Percentiles rank a stretch among this genome's conserved stretches.
These are phyloP conservation scores for Tylopilus subfusipes DNA, from an alignment of 768 basidiomycete species.

Conservation along the genomic window DNA sequence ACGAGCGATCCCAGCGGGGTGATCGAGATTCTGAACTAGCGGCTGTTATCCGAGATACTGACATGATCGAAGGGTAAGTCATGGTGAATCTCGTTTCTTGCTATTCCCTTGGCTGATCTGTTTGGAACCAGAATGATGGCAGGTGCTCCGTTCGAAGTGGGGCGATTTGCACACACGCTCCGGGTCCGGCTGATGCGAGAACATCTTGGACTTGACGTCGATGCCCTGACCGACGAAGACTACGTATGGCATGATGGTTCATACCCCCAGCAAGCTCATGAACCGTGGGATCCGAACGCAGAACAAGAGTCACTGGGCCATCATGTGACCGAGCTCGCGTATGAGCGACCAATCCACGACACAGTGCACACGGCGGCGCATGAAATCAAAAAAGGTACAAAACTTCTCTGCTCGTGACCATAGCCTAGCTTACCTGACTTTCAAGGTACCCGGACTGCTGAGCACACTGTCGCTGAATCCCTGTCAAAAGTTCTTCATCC, in stretches of 20 bases:
- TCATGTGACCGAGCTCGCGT: slow-evolving; percentile 43
- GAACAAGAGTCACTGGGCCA: slow-evolving; percentile 53
- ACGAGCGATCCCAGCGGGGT: slow-evolving; percentile 92
- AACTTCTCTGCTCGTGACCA: background rate
- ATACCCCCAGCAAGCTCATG: slow-evolving; percentile 46
- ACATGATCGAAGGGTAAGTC: slow-evolving; percentile 89
- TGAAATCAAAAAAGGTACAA: slow-evolving; percentile 50
- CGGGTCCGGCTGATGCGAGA: slow-evolving; percentile 95
- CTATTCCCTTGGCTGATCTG: background rate
- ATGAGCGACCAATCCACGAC: slow-evolving; percentile 31
- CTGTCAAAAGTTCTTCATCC: slow-evolving; percentile 39
- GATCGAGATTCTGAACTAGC: slow-evolving; percentile 97
- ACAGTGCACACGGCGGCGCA: slow-evolving; percentile 38
- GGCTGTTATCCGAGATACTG: slow-evolving; percentile 90
- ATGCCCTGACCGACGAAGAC: slow-evolving; percentile 76
- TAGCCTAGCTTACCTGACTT: slow-evolving; percentile 2
- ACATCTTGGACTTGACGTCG: slow-evolving; percentile 94
- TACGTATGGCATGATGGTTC: slow-evolving; percentile 48
- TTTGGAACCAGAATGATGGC: slow-evolving; percentile 72
- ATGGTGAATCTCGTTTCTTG: background rate
- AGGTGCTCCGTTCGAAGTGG: slow-evolving; percentile 91
- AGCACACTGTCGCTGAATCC: slow-evolving; percentile 37
- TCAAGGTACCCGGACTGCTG: slow-evolving; percentile 40
- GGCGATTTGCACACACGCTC: slow-evolving; percentile 93
- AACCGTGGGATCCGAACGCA: slow-evolving; percentile 69